Base-by-base conservation (phyloP, 2,329 filamentous ascomycete genomes). In the Aspergillus pseudoterreus region DNA sequence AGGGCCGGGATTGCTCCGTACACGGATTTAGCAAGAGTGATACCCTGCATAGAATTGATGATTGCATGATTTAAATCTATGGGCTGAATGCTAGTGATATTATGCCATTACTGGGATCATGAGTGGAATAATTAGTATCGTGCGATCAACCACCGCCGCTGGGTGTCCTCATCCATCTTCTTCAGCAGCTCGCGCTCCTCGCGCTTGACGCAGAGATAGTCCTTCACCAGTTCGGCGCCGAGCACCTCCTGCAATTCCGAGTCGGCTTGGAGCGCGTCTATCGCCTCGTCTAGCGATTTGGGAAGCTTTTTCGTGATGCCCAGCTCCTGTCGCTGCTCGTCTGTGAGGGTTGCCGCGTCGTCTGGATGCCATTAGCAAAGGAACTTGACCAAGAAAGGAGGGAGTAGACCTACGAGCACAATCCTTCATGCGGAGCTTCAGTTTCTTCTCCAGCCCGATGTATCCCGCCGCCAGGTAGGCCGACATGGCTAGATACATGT, bases 401-500 rank as follows among this genome's bases (percentile, higher is more conserved):
- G 35, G 14, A n/a, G 14, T 11, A 42, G n/a, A 55, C 64, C 52
- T 58, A 70, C 66, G 60, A 32, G 49, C 43, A 52, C 71, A 73
- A 49, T 74, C 69, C 45, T 66, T 58, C 30, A 63, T 50, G 2
- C 57, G 61, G 19, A 74, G 56, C 3, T 56, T 45, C 24, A 57
- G 45, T 1, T 60, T 54, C 24, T 58, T 50, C 6, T 62, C 52
- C 2, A 89, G 58, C 0, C 87, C 87, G 1, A 77, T 55, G 0
- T 80, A 69, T 0, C 87, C 87, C 0, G 82, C 81, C 0, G 76
- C 77, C 0, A 90, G 63, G 0, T 90, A 64, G 0, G 82, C 83
- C 0, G 80, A 78, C 15, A 88, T 67, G 0, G 82, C 86, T 1
- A 95, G 69, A 64, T 94, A 95, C 49, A 85, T 82, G 63, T 95